Base-by-base conservation (phyloP, 352 stramenopile species). In the Globisporangium heterothallicum region DNA sequence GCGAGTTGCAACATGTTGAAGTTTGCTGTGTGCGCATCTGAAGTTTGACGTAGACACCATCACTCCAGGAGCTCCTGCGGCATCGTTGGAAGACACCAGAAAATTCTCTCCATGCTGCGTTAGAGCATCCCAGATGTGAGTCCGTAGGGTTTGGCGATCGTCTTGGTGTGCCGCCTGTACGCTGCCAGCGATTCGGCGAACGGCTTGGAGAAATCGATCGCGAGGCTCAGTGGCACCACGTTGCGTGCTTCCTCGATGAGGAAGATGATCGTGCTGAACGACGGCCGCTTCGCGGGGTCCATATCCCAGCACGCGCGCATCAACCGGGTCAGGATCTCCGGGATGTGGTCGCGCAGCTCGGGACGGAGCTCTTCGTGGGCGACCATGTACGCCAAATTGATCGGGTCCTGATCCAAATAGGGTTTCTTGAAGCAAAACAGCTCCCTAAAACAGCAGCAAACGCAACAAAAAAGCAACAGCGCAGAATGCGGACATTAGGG, bases 391-490 rank as follows among this genome's bases (percentile, higher is more conserved):
- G 75, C 75, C 27, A 89, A 26, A 26, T 84, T 89, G 63, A 89
- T 89, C 14, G 75, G 73, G 49, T 89, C 78, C 30, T 89, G 75
- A 59, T 89, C 78, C 40, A 89, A 47, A 54, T 89, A 89, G 26
- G 78, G 78, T 49, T 89, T 89, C 66, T 86, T 86, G 59, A 89
- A 89, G 64, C 78, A 89, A 30, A 89, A 89, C 12, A 89, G 66
- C 44, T 89, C 75, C 78, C 78, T 88, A 46, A 10, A 34, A 59
- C 42, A 45, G 34, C 30, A 24, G 27, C n/a, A n/a, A n/a, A n/a
- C n/a, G n/a, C n/a, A n/a, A n/a, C n/a, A n/a, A n/a, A n/a, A n/a
- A n/a, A n/a, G n/a, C n/a, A n/a, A n/a, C n/a, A n/a, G n/a, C n/a
- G n/a, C n/a, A n/a, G n/a, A n/a, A n/a, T n/a, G n/a, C n/a, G n/a